These are phyloP conservation scores for Aspergillus quadricinctus DNA, from an alignment of 2,329 filamentous ascomycete species.

Conservation along the genomic window DNA sequence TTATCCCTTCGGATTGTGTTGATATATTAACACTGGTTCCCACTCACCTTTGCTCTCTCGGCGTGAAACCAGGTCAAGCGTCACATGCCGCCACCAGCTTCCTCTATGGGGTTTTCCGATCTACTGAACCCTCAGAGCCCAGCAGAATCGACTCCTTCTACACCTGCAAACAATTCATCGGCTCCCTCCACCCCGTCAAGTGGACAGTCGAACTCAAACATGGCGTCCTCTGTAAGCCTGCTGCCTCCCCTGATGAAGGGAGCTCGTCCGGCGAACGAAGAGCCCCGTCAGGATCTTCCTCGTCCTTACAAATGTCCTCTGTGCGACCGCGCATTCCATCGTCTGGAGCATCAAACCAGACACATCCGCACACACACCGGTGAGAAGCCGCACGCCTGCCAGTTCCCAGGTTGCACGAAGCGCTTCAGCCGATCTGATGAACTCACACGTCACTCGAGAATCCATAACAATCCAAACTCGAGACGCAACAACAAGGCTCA, in stretches of 20 bases:
- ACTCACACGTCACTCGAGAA: constrained; percentile 91
- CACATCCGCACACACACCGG: constrained; percentile 97
- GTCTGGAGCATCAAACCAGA: constrained; percentile 84
- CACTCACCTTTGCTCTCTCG: constrained; percentile 13
- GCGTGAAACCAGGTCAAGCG: constrained; percentile 15
- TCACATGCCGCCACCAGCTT: constrained; percentile 73
- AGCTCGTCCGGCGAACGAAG: constrained; percentile 56
- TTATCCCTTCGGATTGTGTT: constrained; percentile 12
- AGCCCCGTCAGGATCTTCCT: constrained; percentile 70
- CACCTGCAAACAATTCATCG: constrained; percentile 20
- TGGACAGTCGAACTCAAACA: constrained; percentile 29
- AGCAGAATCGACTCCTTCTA: constrained; percentile 18
- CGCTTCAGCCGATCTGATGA: constrained; percentile 96
- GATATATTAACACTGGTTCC: constrained; percentile 10
- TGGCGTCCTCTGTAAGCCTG: constrained; percentile 43
- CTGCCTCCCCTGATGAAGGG: constrained; percentile 43
- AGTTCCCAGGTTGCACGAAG: constrained; percentile 93
- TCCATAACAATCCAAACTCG: constrained; percentile 99
- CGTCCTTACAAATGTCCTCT: constrained; percentile 97
- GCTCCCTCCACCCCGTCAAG: constrained; percentile 25
- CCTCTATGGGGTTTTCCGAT: constrained; percentile 70
- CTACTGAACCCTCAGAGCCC: constrained; percentile 62
- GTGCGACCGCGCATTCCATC: constrained; percentile 98
- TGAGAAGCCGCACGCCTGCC: constrained; percentile 96
- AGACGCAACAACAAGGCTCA: constrained; percentile 83